Evolutionary conservation across 768 basidiomycete species (phyloP), one percentile per base, ranked within the genome.

Genomic region (Tricholoma furcatifolium): DNA sequence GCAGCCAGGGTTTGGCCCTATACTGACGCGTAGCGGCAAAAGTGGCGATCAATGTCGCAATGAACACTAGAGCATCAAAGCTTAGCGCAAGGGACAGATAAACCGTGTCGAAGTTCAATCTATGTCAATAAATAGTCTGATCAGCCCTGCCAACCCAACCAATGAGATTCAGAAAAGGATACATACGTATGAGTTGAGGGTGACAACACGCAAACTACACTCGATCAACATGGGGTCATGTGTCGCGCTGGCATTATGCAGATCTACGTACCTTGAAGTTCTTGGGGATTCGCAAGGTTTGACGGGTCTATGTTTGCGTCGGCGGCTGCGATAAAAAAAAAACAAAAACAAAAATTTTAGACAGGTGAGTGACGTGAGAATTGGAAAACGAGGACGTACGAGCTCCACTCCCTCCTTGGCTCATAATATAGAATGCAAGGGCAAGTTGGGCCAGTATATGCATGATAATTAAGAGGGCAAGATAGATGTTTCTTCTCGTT

Each of bases 51-150:
- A 63, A 20, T 24, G 58, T 63, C 20, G 53, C 39, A 32, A 43
- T 34, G 27, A 63, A 58, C 10, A 61, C 58, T 10, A 61, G 31
- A 17, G 54, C 45, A 15, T 61, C 48, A 24, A 63, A 60, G 34
- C 53, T 58, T 9, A 61, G 54, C 15, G 55, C 55, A n/a, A 61
- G 34, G 23, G 57, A 27, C 11, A 63, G 47, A 42, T 63, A 63
- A 15, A 51, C 23, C 2, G 43, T 51, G 32, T 55, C 31, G 40
- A 40, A 47, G 35, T 31, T 55, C 12, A 18, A 15, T 10, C 47
- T 55, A 17, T 34, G 38, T 44, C 20, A 40, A 27, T 27, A 36
- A 40, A 27, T 27, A 36, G 10, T 20, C 18, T 18, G 21, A 38
- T 30, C 32, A 43, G 18, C 14, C 24, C 15, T 32, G 34, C 32